A percentile compares a stretch with the other conserved stretches of the same genome.
Evolutionary conservation across 2,329 filamentous ascomycete species (phyloP).

Genomic region (Tolypocladium album): DNA sequence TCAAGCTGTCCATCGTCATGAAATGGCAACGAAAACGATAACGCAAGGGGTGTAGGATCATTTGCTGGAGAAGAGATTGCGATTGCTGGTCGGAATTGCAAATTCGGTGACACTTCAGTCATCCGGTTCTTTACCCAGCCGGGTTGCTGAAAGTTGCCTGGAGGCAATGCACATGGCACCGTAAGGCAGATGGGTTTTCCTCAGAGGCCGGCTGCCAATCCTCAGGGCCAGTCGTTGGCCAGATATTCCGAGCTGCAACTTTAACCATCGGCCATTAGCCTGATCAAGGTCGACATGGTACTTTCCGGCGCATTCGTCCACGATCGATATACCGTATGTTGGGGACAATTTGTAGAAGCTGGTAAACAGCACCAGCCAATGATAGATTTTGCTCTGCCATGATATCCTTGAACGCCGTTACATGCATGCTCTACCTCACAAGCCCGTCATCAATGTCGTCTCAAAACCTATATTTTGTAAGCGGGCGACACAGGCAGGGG

Average conservation of each 20-base stretch:
- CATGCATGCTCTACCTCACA: slow-evolving; percentile 6
- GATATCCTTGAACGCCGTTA: slow-evolving; percentile 7
- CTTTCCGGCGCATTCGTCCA: neutral
- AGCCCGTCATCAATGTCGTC: neutral
- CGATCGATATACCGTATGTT: neutral
- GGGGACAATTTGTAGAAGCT: neutral
- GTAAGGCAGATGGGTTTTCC: neutral
- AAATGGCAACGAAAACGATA: neutral
- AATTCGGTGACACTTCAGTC: neutral
- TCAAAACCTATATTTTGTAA: slow-evolving; percentile 22
- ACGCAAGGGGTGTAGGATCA: neutral
- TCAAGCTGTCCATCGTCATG: neutral
- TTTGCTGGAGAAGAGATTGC: neutral
- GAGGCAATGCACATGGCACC: neutral
- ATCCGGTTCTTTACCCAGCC: neutral
- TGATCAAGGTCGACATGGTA: neutral
- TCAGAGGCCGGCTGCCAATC: too few relatives aligned
- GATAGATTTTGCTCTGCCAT: slow-evolving; percentile 1
- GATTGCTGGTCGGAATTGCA: neutral
- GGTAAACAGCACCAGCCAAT: neutral
- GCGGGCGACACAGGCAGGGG: neutral
- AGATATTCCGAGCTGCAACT: neutral
- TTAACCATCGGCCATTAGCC: too few relatives aligned
- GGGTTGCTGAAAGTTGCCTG: neutral
- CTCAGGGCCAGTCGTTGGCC: neutral